Evolutionary conservation across 2,329 filamentous ascomycete genomes (phyloP), one percentile per base, ranked within the genome.

Genomic region (Nemania abortiva): DNA sequence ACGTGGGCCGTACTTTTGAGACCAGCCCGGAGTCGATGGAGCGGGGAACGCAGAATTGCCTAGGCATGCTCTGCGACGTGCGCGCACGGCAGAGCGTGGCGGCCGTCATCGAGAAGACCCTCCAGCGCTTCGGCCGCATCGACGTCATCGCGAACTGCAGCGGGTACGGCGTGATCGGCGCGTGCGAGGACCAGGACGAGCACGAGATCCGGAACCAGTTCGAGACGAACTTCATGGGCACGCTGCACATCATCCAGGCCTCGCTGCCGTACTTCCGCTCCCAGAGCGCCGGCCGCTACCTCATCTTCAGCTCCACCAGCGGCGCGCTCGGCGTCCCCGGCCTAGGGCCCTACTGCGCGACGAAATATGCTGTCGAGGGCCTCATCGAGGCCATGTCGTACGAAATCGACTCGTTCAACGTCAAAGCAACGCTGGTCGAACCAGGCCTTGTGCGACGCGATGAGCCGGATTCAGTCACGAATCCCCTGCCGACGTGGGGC

Each of bases 221-320:
- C 82, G 94, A 97, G 84, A 98, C 95, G 24, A 99, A 99, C 81
- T 97, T 98, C 81, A 95, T 97, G 86, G 96, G 96, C 63, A 97
- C 94, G 0, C 82, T 98, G 68, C 92, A 98, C 81, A 97, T 99
- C 75, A 91, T 98, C 68, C 94, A 98, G 79, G 84, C 93, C 22
- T 95, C 92, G 1, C 83, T 98, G 45, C 94, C 95, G 0, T 94
- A 97, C 82, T 97, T 98, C 75, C 90, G 95, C 60, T 86, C 90
- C 71, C 91, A 93, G 72, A 86, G 87, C 24, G 85, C 84, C 0
- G 96, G 96, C 0, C 89, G 95, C 34, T 98, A 98, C 79, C 85
- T 98, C 59, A 97, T 98, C 71, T 98, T 98, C 82, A 97, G 94
- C 77, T 96, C 92, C 9, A 98, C 94, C 0, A 92, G 92, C 37